phyloP scores from a whole-genome alignment of 805 yeast genomes.

The Lipomyces sp. region DNA sequence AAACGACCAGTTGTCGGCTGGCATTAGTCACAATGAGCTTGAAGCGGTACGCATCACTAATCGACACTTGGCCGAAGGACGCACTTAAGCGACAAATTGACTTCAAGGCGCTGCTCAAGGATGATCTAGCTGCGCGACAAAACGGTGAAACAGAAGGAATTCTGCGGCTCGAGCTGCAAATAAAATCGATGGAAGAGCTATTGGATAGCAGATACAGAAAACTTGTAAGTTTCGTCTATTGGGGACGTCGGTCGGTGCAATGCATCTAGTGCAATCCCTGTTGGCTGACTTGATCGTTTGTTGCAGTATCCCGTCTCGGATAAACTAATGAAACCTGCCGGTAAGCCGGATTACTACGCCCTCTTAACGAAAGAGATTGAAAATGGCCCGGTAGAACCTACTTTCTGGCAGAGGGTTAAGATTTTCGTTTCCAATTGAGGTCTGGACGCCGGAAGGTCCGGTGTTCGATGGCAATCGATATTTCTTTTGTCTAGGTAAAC shows the following conservation, averaged over 20 bases:
- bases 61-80: slow-evolving; percentile 31
- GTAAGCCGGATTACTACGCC: slow-evolving; percentile 38
- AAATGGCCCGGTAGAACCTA: slow-evolving; percentile 28
- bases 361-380: slow-evolving; percentile 24
- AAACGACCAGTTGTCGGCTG: neutral
- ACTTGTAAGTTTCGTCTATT: slow-evolving; percentile 12
- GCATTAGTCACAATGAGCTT: neutral
- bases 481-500: neutral
- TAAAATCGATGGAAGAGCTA: slow-evolving; percentile 18
- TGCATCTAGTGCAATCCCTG: neutral
- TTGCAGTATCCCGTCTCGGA: slow-evolving; percentile 36
- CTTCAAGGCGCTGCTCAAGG: slow-evolving; percentile 18
- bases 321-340: slow-evolving; percentile 35
- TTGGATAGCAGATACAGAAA: slow-evolving; percentile 16
- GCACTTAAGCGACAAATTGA: slow-evolving; percentile 21
- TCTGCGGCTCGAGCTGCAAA: slow-evolving; percentile 18
- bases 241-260: neutral
- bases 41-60: slow-evolving; percentile 24
- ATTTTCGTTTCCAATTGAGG: slow-evolving; percentile 20
- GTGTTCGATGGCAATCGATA: neutral
- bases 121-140: slow-evolving; percentile 15
- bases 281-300: neutral
- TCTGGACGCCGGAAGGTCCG: neutral
- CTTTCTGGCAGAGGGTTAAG: slow-evolving; percentile 24
- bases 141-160: slow-evolving; percentile 8